Evolutionary conservation across 495 filamentous ascomycete genomes (phyloP), one percentile per base, ranked within the genome.

Genomic region (Umbilicaria muhlenbergii): DNA sequence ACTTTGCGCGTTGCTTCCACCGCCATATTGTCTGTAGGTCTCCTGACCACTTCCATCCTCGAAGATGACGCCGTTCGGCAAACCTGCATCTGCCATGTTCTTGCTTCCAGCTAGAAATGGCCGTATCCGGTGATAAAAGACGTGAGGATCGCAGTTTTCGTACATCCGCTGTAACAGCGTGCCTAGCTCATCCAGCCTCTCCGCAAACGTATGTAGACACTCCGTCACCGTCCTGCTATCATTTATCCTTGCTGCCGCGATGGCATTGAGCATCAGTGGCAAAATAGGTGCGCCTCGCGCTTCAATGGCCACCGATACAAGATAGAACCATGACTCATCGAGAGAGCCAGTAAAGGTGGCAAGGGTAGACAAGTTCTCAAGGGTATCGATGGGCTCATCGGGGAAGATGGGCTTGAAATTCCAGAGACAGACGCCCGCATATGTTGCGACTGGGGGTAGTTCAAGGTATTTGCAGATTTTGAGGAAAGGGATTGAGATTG

Each of bases 261-360:
- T 91, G 7, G 91, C 92, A 32, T 77, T 68, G 18, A 96, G 69
- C 82, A 94, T 92, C 19, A 92, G 61, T 0, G 86, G 79, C 32
- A 96, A 76, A 36, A 85, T 81, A n/a, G 88, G 85, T 0, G 75
- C 91, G 19, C 86, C 89, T 28, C 86, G 77, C 37, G 91, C 88
- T 64, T 98, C 91, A 50, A 98, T 94, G 48, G 89, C 91, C 12
- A 95, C 82, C 0, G 88, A 94, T 36, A 95, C 73, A 8, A 96
- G 68, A 56, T 94, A 95, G 57, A 99, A 99, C 91, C 91, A 96
- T 50, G 92, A 91, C 58, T 99, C 91, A 58, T 99, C 91, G 13
- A 92, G 64, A 4, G 85, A 86, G 32, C 92, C 91, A n/a, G 92
- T 96, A 58, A 95, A 88, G 14, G 91, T 94, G 44, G 77, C 73